A percentile compares a stretch with the other conserved stretches of the same genome.
phyloP scores from a whole-genome alignment of 257 asterid genomes.

The Eustoma russellianum region DNA sequence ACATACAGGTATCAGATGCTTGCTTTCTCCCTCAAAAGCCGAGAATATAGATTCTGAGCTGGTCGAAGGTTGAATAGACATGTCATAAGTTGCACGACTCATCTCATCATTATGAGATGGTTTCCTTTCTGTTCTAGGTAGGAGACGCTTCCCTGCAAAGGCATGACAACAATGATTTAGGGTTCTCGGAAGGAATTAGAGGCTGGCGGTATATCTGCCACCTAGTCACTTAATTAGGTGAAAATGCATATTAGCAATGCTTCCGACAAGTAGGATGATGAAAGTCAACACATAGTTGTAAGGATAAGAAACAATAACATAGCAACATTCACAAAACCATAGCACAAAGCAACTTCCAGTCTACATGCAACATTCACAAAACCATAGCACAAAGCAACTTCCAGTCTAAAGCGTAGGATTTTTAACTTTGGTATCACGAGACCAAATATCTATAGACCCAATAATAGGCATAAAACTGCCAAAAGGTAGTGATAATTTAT shows the following conservation, averaged over 20 bases:
- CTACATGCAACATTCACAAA: neutral
- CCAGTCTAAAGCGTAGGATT: neutral
- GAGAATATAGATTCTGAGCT: conserved; percentile 60
- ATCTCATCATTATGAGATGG: conserved; percentile 48
- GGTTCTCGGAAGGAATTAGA: too few relatives aligned
- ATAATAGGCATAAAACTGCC: neutral
- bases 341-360: too few relatives aligned
- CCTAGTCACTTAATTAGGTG: too few relatives aligned
- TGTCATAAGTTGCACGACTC: conserved; percentile 67
- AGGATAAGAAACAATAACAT: too few relatives aligned
- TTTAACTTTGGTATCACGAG: neutral
- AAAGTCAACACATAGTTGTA: too few relatives aligned
- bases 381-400: neutral
- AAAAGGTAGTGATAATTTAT: neutral
- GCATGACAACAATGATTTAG: neutral
- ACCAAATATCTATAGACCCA: neutral
- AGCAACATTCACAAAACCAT: too few relatives aligned
- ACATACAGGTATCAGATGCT: conserved; percentile 85
- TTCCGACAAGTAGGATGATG: too few relatives aligned
- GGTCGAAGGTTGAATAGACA: conserved; percentile 36
- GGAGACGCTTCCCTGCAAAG: conserved; percentile 48
- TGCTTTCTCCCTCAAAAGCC: conserved; percentile 84
- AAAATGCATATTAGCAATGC: too few relatives aligned
- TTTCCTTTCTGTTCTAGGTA: conserved; percentile 54
- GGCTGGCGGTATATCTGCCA: too few relatives aligned